A percentile compares a stretch with the other conserved stretches of the same genome.
Evolutionary conservation across 2,329 filamentous ascomycete genomes (phyloP).

Genomic region (Colletotrichum spinosum): DNA sequence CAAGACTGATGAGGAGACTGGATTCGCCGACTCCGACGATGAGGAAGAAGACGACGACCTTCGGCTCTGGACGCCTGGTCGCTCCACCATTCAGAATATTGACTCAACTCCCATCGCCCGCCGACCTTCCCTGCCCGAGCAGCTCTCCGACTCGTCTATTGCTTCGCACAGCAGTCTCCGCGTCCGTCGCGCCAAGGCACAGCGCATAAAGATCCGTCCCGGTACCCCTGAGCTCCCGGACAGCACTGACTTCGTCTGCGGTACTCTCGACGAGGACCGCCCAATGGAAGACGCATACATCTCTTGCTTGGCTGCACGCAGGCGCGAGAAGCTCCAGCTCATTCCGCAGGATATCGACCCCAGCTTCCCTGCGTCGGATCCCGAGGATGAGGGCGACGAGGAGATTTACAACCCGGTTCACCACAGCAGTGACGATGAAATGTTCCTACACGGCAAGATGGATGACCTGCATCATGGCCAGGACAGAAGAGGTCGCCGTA

Average conservation of each 20-base stretch:
- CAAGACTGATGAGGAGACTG: slow-evolving; percentile 78
- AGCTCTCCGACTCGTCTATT: slow-evolving; percentile 71
- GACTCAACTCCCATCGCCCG: slow-evolving; percentile 50
- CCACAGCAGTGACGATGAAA: slow-evolving; percentile 76
- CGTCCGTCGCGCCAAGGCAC: slow-evolving; percentile 47
- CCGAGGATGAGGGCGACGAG: slow-evolving; percentile 85
- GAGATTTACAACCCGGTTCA: slow-evolving; percentile 69
- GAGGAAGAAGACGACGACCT: slow-evolving; percentile 77
- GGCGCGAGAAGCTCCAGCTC: slow-evolving; percentile 81
- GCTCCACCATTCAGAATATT: slow-evolving; percentile 52
- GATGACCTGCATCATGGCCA: slow-evolving; percentile 73
- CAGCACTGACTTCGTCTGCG: slow-evolving; percentile 99
- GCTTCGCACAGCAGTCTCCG: slow-evolving; percentile 56
- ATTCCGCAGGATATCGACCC: slow-evolving; percentile 98
- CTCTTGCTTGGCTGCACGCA: slow-evolving; percentile 83
- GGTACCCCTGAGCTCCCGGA: slow-evolving; percentile 89
- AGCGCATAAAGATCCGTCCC: slow-evolving; percentile 69
- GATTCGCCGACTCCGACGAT: slow-evolving; percentile 76
- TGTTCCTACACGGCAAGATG: slow-evolving; percentile 79
- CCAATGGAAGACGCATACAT: slow-evolving; percentile 95
- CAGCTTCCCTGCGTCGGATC: slow-evolving; percentile 94
- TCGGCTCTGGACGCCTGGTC: slow-evolving; percentile 65
- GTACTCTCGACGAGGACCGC: slow-evolving; percentile 94
- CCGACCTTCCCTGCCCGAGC: slow-evolving; percentile 55
- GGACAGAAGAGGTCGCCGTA: slow-evolving; percentile 60